Conservation (phyloP, 2,329 filamentous ascomycete species). For the Claviceps sp. region DNA sequence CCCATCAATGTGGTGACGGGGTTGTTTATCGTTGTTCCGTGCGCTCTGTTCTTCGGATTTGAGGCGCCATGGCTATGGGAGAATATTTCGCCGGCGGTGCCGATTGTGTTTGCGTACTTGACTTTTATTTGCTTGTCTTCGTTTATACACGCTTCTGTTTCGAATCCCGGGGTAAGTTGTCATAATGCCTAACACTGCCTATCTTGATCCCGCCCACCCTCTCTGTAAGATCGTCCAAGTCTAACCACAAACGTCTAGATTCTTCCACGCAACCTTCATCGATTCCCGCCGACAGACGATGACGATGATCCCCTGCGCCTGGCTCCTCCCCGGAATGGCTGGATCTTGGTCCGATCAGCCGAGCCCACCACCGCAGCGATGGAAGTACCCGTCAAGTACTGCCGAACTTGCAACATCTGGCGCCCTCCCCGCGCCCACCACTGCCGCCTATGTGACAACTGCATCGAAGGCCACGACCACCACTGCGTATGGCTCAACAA, state of each 20-base stretch:
- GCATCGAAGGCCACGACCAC: conserved; percentile 92
- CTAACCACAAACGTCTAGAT: conserved; percentile 42
- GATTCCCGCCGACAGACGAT: conserved; percentile 62
- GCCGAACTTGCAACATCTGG: conserved; percentile 96
- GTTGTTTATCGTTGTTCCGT: conserved; percentile 64
- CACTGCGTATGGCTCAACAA: conserved; percentile 99
- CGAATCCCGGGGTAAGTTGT: conserved; percentile 75
- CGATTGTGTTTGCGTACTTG: conserved; percentile 82
- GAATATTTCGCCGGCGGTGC: conserved; percentile 76
- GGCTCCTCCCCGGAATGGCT: conserved; percentile 80
- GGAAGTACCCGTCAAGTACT: conserved; percentile 97
- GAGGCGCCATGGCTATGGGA: conserved; percentile 79
- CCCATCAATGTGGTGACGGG: conserved; percentile 86
- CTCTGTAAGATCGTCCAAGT: background rate
- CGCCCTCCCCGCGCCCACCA: conserved; percentile 90
- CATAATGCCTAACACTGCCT: too few relatives aligned
- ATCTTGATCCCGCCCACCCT: background rate
- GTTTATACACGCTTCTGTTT: conserved; percentile 81
- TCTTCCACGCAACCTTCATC: conserved; percentile 80
- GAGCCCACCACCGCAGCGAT: conserved; percentile 69
- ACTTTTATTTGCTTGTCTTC: conserved; percentile 85
- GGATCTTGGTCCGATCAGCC: conserved; percentile 79
- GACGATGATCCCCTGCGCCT: conserved; percentile 70
- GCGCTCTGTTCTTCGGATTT: conserved; percentile 70
- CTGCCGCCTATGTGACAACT: conserved; percentile 93